Evolutionary conservation across 192 early-diverging fungal genomes (phyloP).

Genomic region (Gigaspora rosea): DNA sequence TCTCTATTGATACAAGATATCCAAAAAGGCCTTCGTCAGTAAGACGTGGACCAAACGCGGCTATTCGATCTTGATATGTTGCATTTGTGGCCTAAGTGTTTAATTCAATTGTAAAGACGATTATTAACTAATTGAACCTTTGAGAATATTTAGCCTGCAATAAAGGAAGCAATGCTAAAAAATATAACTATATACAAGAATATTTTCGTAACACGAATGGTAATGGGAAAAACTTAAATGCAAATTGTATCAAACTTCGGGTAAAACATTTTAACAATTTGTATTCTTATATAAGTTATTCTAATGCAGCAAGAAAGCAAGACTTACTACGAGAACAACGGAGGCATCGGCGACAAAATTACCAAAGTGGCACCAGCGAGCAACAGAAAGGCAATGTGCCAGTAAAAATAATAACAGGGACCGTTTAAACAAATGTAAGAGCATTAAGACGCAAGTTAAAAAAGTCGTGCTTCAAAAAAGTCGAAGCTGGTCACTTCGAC

Average conservation of each 20-base stretch:
- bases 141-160: not conserved
- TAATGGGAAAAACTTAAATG: too few species aligned
- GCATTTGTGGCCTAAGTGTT: conserved; percentile 58
- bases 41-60: conserved; percentile 84
- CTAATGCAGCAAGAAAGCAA: not conserved
- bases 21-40: conserved; percentile 72
- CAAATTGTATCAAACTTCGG: too few species aligned
- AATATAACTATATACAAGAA: too few species aligned
- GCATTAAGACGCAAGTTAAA: conserved; percentile 10
- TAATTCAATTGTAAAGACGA: not conserved
- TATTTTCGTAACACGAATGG: too few species aligned
- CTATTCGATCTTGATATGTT: conserved; percentile 65
- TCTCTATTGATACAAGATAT: conserved; percentile 58
- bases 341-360: conserved; percentile 34
- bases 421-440: conserved; percentile 13
- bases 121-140: too few species aligned
- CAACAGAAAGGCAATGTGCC: conserved; percentile 3
- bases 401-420: not conserved
- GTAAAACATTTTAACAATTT: too few species aligned
- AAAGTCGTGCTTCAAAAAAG: not conserved
- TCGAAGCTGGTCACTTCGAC: too few species aligned
- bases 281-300: too few species aligned
- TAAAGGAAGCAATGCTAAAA: not conserved
- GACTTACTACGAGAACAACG: conserved; percentile 45
- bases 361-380: conserved; percentile 15